Conservation (phyloP, 2,329 filamentous ascomycete species). For the Phaeosphaeria sp. region DNA sequence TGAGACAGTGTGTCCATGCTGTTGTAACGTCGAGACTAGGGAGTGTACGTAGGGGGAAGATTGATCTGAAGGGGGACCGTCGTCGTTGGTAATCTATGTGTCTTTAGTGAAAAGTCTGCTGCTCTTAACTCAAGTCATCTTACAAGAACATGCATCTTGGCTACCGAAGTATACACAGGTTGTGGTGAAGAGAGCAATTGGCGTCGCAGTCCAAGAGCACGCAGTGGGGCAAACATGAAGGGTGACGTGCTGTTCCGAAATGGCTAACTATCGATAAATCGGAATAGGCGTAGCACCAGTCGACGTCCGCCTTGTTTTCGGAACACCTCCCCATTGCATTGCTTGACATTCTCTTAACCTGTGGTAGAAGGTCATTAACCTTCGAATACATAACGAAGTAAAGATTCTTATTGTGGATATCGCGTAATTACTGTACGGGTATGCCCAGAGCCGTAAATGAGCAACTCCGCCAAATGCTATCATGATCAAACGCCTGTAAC, state of each 20-base stretch:
- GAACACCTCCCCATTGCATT: neutral
- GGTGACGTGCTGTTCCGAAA: conserved; percentile 31
- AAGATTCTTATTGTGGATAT: neutral
- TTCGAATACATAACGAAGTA: neutral
- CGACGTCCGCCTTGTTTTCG: conserved; percentile 11
- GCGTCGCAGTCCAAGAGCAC: conserved; percentile 7
- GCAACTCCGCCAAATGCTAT: neutral
- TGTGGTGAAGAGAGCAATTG: conserved; percentile 9
- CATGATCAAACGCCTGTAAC: neutral
- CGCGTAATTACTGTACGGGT: neutral
- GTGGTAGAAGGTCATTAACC: no score
- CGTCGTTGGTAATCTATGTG: conserved; percentile 58
- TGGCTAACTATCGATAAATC: conserved; percentile 31
- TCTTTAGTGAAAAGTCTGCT: conserved; percentile 7
- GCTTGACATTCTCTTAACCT: neutral
- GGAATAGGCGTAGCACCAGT: conserved; percentile 22
- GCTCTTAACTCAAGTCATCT: conserved; percentile 1
- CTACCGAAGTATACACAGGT: neutral
- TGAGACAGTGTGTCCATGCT: conserved; percentile 83
- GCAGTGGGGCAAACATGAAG: conserved; percentile 21
- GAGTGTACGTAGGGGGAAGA: conserved; percentile 59
- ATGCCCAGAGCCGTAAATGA: neutral
- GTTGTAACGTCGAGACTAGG: conserved; percentile 54
- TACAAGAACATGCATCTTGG: conserved; percentile 50
- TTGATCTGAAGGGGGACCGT: conserved; percentile 58